These are phyloP conservation scores for Colletotrichum sp. DNA, from an alignment of 2,329 filamentous ascomycete species.

Conservation along the genomic window DNA sequence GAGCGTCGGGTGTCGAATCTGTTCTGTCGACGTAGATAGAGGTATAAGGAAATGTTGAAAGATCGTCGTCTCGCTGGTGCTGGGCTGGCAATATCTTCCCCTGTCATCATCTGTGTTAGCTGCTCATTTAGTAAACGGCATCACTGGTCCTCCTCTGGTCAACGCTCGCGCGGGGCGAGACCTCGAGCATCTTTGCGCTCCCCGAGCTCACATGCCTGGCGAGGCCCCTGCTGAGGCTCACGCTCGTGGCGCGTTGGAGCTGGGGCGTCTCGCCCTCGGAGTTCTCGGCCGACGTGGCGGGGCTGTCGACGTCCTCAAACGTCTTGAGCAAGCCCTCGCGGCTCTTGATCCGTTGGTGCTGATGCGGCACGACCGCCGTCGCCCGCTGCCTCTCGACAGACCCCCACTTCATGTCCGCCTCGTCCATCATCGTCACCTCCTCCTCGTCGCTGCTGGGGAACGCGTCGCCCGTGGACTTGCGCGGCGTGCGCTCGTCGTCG, in stretches of 20 bases:
- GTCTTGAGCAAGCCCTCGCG: conserved; percentile 56
- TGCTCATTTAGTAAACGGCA: not conserved
- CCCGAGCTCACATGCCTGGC: conserved; percentile 77
- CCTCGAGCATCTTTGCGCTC: conserved; percentile 76
- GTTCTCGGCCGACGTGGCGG: conserved; percentile 28
- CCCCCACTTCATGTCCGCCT: conserved; percentile 57
- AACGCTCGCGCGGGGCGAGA: conserved; percentile 60
- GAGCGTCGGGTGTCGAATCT: not conserved
- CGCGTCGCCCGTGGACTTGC: conserved; percentile 55
- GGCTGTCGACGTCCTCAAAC: conserved; percentile 36
- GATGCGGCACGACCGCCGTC: conserved; percentile 6
- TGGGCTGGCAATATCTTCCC: conserved; percentile 7
- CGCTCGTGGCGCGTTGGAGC: conserved; percentile 71
- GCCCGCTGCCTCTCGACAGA: conserved; percentile 51
- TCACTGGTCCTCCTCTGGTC: conserved; percentile 36
- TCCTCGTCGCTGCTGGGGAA: conserved; percentile 65
- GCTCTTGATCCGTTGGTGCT: conserved; percentile 51
- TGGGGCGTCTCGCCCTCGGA: conserved; percentile 41
- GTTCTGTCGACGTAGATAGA: not conserved
- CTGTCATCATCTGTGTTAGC: not conserved
- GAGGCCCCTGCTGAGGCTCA: conserved; percentile 71
- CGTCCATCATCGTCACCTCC: conserved; percentile 39
- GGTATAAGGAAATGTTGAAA: conserved; percentile 11
- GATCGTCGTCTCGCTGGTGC: conserved; percentile 10
- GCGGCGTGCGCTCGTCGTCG: conserved; percentile 26